phyloP scores from a whole-genome alignment of 2,329 filamentous ascomycete species.

The Diaporthe vexans region DNA sequence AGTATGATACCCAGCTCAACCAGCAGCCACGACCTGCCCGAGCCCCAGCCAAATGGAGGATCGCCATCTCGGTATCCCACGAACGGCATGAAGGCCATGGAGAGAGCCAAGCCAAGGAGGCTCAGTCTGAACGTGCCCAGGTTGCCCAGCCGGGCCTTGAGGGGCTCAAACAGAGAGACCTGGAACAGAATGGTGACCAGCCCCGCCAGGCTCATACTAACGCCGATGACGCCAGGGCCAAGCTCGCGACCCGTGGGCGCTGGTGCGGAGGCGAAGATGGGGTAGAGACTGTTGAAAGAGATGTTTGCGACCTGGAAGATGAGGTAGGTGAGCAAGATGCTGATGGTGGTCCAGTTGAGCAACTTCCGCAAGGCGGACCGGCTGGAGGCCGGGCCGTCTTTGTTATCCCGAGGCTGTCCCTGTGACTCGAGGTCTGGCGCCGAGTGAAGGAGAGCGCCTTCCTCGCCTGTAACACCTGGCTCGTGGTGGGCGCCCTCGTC shows the following conservation, averaged over 20 bases:
- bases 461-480: conserved; percentile 33
- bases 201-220: conserved; percentile 88
- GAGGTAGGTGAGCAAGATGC: conserved; percentile 87
- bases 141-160: conserved; percentile 87
- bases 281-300: conserved; percentile 94
- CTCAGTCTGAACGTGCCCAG: conserved; percentile 85
- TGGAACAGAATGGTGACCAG: conserved; percentile 91
- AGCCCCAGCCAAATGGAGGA: conserved; percentile 69
- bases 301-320: conserved; percentile 96
- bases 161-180: conserved; percentile 82
- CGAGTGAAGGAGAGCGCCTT: conserved; percentile 35
- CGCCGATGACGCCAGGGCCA: conserved; percentile 83
- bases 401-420: conserved; percentile 55
- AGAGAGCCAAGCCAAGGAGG: conserved; percentile 82
- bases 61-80: conserved; percentile 80
- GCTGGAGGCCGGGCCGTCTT: conserved; percentile 61
- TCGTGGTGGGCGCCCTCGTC: conserved; percentile 43
- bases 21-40: conserved; percentile 80
- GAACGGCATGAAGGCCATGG: conserved; percentile 91
- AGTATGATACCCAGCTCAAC: conserved; percentile 84
- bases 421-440: conserved; percentile 40
- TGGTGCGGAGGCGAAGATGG: conserved; percentile 86
- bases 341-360: conserved; percentile 83
- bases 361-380: conserved; percentile 65
- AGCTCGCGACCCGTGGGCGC: conserved; percentile 84